Percentiles rank a stretch among this genome's conserved stretches.
These are phyloP conservation scores for Remersonia thermophila DNA, from an alignment of 2,329 filamentous ascomycete species.

Conservation along the genomic window DNA sequence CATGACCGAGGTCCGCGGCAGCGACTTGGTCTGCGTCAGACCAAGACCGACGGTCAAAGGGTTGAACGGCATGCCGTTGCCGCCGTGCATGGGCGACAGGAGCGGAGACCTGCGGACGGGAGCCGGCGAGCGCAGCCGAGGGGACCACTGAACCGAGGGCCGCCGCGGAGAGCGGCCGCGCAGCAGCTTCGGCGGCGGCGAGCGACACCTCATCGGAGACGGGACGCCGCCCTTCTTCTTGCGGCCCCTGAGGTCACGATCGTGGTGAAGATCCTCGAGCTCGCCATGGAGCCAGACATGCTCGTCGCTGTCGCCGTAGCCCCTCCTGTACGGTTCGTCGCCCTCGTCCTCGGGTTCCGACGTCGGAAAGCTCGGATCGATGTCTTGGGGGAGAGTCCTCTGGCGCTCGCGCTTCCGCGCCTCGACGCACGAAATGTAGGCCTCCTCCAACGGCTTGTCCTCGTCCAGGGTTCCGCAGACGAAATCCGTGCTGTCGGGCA, in stretches of 20 bases:
- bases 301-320: constrained; percentile 53
- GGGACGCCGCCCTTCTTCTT: constrained; percentile 36
- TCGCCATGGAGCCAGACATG: constrained; percentile 59
- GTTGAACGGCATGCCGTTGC: constrained; percentile 30
- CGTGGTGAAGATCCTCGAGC: constrained; percentile 53
- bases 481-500: constrained; percentile 96
- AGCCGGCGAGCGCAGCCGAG: constrained; percentile 57
- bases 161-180: constrained; percentile 44
- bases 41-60: constrained; percentile 47
- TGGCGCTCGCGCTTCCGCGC: constrained; percentile 72
- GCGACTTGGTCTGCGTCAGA: constrained; percentile 68
- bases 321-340: constrained; percentile 49
- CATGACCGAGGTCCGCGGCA: constrained; percentile 66
- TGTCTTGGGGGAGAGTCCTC: constrained; percentile 80
- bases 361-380: constrained; percentile 92
- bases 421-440: constrained; percentile 76
- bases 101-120: constrained; percentile 43
- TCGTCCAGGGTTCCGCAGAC: constrained; percentile 98
- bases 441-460: constrained; percentile 85
- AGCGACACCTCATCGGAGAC: constrained; percentile 52
- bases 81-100: constrained; percentile 31
- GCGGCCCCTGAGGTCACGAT: constrained; percentile 38
- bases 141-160: constrained; percentile 57
- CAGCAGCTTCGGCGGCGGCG: constrained; percentile 34
- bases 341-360: constrained; percentile 84